These are phyloP conservation scores for Pseudocercospora eumusae DNA, from an alignment of 2,329 filamentous ascomycete species.

Conservation along the genomic window DNA sequence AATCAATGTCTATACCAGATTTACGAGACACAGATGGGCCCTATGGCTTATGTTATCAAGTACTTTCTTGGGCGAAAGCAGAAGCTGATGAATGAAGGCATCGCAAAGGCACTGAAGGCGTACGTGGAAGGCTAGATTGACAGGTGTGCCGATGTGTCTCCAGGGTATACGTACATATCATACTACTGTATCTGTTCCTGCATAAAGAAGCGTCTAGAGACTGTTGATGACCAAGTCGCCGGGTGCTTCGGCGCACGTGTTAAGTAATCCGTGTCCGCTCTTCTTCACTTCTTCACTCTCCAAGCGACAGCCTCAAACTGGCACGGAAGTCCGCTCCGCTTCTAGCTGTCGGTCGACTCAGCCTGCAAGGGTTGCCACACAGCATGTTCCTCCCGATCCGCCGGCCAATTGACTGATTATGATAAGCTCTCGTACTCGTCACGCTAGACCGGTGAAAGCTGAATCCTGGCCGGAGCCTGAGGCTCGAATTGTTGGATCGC, in stretches of 20 bases:
- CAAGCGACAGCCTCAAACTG: no score
- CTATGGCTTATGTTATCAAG: constrained; percentile 16
- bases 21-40: constrained; percentile 19
- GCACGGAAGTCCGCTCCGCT: neutral
- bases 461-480: neutral
- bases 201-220: neutral
- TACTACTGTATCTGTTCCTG: constrained; percentile 1
- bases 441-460: constrained; percentile 5
- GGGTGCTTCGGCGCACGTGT: neutral
- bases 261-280: neutral
- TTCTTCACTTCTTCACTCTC: neutral
- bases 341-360: neutral
- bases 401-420: neutral
- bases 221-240: neutral
- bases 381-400: constrained; percentile 3
- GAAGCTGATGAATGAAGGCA: constrained; percentile 13
- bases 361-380: neutral
- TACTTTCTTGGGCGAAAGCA: constrained; percentile 12
- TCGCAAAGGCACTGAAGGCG: constrained; percentile 20
- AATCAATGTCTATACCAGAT: constrained; percentile 13
- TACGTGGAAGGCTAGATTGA: constrained; percentile 9
- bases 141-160: neutral
- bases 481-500: neutral
- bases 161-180: no score
- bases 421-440: constrained; percentile 8